phyloP scores from a whole-genome alignment of 1,284 basidiomycete species.

The Marasmius fiardii region DNA sequence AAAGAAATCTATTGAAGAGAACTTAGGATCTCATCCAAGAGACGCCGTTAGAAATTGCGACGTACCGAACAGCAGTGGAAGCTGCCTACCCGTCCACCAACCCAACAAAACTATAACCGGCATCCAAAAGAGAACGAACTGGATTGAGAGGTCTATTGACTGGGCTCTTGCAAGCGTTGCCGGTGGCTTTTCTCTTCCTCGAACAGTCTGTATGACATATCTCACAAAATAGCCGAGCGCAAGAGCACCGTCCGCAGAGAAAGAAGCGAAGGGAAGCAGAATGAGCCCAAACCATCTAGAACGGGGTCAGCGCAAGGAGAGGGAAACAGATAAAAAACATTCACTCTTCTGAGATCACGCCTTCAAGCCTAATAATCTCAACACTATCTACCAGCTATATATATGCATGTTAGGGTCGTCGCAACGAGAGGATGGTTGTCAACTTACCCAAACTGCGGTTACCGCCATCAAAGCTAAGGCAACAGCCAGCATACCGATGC shows the following conservation, averaged over 20 bases:
- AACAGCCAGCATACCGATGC: conserved; percentile 31
- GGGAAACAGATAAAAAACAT: conserved; percentile 19
- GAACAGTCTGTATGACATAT: conserved; percentile 15
- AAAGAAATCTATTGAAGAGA: conserved; percentile 32
- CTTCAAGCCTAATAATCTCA: conserved; percentile 30
- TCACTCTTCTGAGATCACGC: conserved; percentile 29
- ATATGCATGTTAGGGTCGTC: neutral
- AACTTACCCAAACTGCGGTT: conserved; percentile 44
- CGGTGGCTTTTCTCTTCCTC: conserved; percentile 12
- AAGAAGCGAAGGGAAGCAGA: conserved; percentile 45
- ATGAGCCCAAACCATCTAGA: conserved; percentile 43
- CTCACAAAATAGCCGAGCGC: conserved; percentile 21
- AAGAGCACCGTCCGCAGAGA: conserved; percentile 41
- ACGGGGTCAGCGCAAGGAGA: neutral
- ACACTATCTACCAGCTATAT: conserved; percentile 41
- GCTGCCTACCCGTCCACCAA: conserved; percentile 6
- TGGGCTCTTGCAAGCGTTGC: conserved; percentile 28
- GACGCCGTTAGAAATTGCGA: neutral
- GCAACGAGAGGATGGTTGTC: neutral
- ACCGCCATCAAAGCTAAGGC: conserved; percentile 38
- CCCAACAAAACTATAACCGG: conserved; percentile 12
- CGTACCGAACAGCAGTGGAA: conserved; percentile 35
- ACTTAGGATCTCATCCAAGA: neutral
- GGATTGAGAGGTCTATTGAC: conserved; percentile 14
- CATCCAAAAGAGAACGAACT: conserved; percentile 12